Evolutionary conservation across 306 rosid genomes (phyloP).

Genomic region (Hippophae gyantsensis): DNA sequence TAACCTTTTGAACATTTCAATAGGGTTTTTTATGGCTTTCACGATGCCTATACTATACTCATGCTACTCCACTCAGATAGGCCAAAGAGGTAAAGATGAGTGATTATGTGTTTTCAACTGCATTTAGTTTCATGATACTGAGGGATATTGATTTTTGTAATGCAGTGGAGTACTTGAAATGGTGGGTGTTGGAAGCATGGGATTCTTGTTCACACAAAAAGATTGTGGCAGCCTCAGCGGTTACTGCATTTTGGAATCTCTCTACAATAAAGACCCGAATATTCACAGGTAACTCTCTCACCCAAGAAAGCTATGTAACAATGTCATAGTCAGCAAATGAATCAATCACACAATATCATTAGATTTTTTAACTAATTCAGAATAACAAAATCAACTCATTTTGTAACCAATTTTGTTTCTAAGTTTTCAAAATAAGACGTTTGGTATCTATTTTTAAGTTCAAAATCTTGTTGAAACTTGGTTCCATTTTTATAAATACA

Average conservation of each 20-base stretch:
- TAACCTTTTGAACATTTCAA: constrained; percentile 8
- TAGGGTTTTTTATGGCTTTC: constrained; percentile 72
- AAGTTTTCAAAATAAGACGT: too few relatives aligned
- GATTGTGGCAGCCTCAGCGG: constrained; percentile 39
- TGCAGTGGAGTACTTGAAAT: constrained; percentile 48
- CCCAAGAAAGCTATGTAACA: background rate
- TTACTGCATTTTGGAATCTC: constrained; percentile 70
- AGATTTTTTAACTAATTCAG: background rate
- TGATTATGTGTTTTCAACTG: constrained; percentile 3
- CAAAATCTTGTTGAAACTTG: too few relatives aligned
- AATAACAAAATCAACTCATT: too few relatives aligned
- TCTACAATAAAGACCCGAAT: constrained; percentile 58
- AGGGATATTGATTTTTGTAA: constrained; percentile 3
- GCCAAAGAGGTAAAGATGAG: constrained; percentile 42
- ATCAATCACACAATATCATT: too few relatives aligned
- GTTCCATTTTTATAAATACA: too few relatives aligned
- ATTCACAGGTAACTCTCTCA: constrained; percentile 43
- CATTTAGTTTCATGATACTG: background rate
- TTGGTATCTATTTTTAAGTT: too few relatives aligned
- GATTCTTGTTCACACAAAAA: constrained; percentile 74
- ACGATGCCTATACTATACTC: constrained; percentile 70
- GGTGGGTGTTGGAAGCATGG: constrained; percentile 57
- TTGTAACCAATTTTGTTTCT: too few relatives aligned
- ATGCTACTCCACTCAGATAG: constrained; percentile 48
- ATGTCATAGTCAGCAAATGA: too few relatives aligned